These are phyloP conservation scores for Neurospora sp. DNA, from an alignment of 2,329 filamentous ascomycete species.

Conservation along the genomic window DNA sequence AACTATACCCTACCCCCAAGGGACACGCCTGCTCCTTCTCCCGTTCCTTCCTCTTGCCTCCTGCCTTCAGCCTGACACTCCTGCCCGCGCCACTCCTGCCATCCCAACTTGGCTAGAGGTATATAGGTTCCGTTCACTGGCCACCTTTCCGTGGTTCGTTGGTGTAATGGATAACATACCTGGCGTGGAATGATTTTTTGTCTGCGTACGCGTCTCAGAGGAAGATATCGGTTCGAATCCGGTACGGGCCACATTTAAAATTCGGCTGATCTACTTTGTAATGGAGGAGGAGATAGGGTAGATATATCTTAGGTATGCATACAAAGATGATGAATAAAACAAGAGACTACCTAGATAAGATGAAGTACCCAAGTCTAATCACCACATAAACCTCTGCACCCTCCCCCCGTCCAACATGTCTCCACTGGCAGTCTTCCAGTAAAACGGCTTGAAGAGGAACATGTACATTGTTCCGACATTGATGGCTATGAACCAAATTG, in stretches of 20 bases:
- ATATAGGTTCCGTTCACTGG: background rate
- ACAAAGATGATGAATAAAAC: background rate
- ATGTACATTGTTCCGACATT: constrained; percentile 60
- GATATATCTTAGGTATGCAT: no score
- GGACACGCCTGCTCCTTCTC: background rate
- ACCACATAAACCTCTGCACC: constrained; percentile 79
- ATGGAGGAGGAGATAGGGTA: no score
- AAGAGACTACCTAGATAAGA: background rate
- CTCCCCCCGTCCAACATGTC: constrained; percentile 42
- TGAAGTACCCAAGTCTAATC: constrained; percentile 6
- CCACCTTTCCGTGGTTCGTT: background rate
- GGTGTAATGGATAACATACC: background rate
- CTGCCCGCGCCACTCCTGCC: background rate
- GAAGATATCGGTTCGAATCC: background rate
- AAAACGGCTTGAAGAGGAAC: constrained; percentile 59
- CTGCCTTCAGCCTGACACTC: background rate
- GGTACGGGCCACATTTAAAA: background rate
- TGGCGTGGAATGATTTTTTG: background rate
- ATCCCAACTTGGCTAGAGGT: background rate
- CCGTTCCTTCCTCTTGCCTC: background rate
- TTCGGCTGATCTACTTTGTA: no score
- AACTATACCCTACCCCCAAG: no score
- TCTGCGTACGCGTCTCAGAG: background rate
- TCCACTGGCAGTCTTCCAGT: constrained; percentile 49
- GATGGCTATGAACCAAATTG: constrained; percentile 56